Percentiles rank a stretch among this genome's conserved stretches.
phyloP scores from a whole-genome alignment of 2,329 filamentous ascomycete species.

The Chaetomiaceae sp. region DNA sequence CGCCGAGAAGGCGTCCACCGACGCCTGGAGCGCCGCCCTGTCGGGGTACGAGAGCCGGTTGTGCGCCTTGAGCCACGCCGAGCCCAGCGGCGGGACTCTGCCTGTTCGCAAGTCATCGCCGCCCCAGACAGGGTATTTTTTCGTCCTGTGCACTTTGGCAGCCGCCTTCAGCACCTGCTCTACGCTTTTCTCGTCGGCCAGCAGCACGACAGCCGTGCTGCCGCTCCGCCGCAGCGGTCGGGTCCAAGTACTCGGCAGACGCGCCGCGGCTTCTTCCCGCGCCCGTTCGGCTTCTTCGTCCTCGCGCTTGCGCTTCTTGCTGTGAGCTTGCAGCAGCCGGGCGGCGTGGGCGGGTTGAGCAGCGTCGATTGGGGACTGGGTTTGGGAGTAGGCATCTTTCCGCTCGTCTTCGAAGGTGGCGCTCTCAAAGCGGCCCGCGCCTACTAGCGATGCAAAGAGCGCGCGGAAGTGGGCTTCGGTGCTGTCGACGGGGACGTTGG shows the following conservation, averaged over 20 bases:
- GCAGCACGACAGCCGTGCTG: constrained; percentile 70
- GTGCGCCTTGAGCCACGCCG: constrained; percentile 56
- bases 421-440: constrained; percentile 69
- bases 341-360: constrained; percentile 41
- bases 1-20: constrained; percentile 80
- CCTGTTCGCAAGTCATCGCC: constrained; percentile 52
- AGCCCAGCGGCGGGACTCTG: constrained; percentile 53
- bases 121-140: constrained; percentile 63
- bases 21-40: constrained; percentile 57
- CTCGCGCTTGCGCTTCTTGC: constrained; percentile 49
- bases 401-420: constrained; percentile 66
- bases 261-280: constrained; percentile 51
- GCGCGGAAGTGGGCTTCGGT: constrained; percentile 70
- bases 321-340: constrained; percentile 32
- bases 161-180: constrained; percentile 71
- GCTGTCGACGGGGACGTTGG: constrained; percentile 81
- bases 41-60: constrained; percentile 66
- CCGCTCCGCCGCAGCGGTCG: constrained; percentile 65
- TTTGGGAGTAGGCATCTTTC: constrained; percentile 27
- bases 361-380: constrained; percentile 25
- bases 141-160: constrained; percentile 53
- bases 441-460: constrained; percentile 68
- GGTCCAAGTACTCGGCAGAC: constrained; percentile 68
- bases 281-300: constrained; percentile 57
- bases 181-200: constrained; percentile 77